Conservation (phyloP, 2,329 filamentous ascomycete genomes). For the Bertia moriformis region DNA sequence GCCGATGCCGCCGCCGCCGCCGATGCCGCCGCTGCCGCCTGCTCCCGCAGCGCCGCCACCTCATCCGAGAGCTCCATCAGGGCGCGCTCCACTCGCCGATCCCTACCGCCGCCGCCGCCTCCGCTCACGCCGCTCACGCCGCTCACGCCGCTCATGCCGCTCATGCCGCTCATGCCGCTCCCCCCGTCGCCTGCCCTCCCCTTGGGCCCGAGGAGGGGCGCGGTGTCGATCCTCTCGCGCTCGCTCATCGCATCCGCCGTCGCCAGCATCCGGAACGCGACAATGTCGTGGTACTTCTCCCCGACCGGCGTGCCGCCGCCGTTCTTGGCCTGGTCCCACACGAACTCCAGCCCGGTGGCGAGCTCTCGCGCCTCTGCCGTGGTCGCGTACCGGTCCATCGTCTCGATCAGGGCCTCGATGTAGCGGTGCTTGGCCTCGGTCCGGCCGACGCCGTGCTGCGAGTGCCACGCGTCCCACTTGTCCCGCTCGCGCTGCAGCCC, state of each 20-base stretch:
- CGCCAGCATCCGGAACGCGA: no score
- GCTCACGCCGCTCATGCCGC: constrained; percentile 56
- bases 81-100: constrained; percentile 65
- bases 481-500: constrained; percentile 44
- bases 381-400: constrained; percentile 90
- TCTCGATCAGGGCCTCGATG: constrained; percentile 84
- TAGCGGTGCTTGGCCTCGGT: constrained; percentile 92
- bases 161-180: constrained; percentile 33
- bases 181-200: constrained; percentile 21
- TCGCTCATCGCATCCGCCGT: no score
- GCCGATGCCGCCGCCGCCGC: no score
- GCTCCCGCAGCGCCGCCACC: constrained; percentile 79
- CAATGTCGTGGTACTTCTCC: no score
- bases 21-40: constrained; percentile 70
- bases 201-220: constrained; percentile 22
- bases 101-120: constrained; percentile 24
- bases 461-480: constrained; percentile 92
- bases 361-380: constrained; percentile 77
- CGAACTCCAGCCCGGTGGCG: constrained; percentile 90
- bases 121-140: constrained; percentile 78
- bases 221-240: constrained; percentile 43
- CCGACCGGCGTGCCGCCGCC: not conserved
- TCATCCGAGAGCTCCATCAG: constrained; percentile 84
- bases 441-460: constrained; percentile 65
- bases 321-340: constrained; percentile 94